Conservation (phyloP, 208 protist species). For the Crithidia sp. region DNA sequence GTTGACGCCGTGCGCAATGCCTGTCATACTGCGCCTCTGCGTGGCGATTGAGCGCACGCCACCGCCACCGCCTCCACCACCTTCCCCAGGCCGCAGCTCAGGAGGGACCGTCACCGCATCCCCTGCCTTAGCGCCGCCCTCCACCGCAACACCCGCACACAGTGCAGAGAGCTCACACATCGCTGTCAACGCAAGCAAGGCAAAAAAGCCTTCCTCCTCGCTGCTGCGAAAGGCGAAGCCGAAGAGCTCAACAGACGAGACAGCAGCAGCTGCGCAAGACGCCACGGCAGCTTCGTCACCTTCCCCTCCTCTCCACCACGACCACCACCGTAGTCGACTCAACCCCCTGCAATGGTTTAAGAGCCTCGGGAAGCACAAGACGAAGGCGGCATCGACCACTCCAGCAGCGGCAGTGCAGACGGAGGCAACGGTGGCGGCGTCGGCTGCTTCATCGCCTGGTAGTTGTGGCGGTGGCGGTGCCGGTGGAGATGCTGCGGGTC, state of each 20-base stretch:
- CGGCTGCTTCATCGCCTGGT: too few relatives aligned
- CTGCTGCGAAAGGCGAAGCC: too few relatives aligned
- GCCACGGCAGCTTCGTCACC: not conserved
- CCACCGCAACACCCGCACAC: not conserved
- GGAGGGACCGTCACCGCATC: too few relatives aligned
- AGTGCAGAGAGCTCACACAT: too few relatives aligned
- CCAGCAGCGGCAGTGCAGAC: not conserved
- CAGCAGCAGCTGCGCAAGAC: not conserved
- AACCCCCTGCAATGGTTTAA: conserved; percentile 12
- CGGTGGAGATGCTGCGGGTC: too few relatives aligned
- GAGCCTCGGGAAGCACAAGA: not conserved
- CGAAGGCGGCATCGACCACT: not conserved
- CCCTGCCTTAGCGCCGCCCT: not conserved
- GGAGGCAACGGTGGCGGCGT: not conserved
- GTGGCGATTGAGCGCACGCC: conserved; percentile 10
- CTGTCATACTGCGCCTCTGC: conserved; percentile 29
- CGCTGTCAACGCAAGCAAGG: not conserved
- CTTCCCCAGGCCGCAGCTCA: not conserved
- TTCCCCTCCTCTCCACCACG: not conserved
- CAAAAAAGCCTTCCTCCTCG: not conserved
- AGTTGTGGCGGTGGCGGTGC: too few relatives aligned
- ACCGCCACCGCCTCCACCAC: not conserved
- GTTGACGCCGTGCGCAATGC: conserved; percentile 7
- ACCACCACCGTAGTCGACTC: not conserved
- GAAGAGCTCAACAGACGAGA: not conserved